Evolutionary conservation across 371 early-diverging fungal species (phyloP).

Genomic region (Funneliformis caledonium): DNA sequence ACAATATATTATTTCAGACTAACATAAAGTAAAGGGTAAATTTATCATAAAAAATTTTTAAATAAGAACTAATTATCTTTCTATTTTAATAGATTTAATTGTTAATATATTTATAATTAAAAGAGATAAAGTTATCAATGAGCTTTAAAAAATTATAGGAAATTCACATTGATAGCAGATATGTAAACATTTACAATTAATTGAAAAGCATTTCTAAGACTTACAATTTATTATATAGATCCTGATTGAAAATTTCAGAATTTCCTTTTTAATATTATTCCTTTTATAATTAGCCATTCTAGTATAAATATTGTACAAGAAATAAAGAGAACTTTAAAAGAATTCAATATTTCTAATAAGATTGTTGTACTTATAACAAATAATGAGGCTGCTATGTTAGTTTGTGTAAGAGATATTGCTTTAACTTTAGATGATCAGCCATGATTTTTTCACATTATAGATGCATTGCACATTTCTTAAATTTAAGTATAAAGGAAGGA

Average conservation of each 20-base stretch:
- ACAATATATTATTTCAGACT: too few species aligned
- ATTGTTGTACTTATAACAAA: neutral
- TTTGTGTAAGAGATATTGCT: neutral
- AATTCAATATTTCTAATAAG: neutral
- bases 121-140: too few species aligned
- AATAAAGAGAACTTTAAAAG: neutral
- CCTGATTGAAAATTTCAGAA: neutral
- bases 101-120: too few species aligned
- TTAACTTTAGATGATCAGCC: neutral
- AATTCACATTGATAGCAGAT: neutral
- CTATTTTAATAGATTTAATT: too few species aligned
- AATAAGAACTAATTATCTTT: too few species aligned
- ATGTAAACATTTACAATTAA: neutral
- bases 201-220: neutral
- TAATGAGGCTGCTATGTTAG: slow-evolving; percentile 6
- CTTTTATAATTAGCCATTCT: neutral
- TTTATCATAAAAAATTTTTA: too few species aligned
- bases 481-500: neutral
- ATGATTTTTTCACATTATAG: slow-evolving; percentile 6
- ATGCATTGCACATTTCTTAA: neutral
- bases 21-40: too few species aligned
- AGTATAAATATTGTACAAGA: neutral
- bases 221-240: slow-evolving; percentile 28
- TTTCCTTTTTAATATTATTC: neutral
- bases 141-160: too few species aligned